phyloP scores from a whole-genome alignment of 768 basidiomycete genomes.

The Dioszegia hungarica region DNA sequence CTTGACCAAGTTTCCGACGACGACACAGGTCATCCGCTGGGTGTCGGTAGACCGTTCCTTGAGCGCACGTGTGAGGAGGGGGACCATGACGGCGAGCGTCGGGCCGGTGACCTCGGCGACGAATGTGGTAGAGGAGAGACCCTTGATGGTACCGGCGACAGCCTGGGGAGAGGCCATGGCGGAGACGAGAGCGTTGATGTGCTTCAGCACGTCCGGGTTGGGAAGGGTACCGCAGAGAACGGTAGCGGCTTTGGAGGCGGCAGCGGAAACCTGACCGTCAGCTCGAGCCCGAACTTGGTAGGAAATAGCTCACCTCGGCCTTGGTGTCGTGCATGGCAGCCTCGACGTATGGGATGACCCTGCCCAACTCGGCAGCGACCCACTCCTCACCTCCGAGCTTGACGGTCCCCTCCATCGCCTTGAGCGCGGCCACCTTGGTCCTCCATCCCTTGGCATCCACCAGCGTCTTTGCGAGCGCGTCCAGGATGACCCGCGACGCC shows the following conservation, averaged over 20 bases:
- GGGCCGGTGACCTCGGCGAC: conserved; percentile 95
- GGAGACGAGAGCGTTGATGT: conserved; percentile 81
- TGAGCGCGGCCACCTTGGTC: conserved; percentile 86
- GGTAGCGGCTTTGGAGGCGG: conserved; percentile 84
- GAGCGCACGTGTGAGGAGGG: conserved; percentile 79
- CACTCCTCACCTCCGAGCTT: conserved; percentile 54
- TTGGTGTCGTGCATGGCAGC: conserved; percentile 95
- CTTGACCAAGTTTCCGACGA: conserved; percentile 94
- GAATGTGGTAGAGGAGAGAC: conserved; percentile 88
- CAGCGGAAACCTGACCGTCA: conserved; percentile 64
- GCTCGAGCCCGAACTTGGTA: not conserved
- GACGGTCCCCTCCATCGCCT: conserved; percentile 73
- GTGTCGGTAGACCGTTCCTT: conserved; percentile 96
- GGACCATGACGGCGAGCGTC: conserved; percentile 92
- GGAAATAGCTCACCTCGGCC: conserved; percentile 61
- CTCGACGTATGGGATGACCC: conserved; percentile 79
- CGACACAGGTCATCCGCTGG: conserved; percentile 86
- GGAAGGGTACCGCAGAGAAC: conserved; percentile 82
- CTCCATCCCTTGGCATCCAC: conserved; percentile 82
- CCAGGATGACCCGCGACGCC: conserved; percentile 63
- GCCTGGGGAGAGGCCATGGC: conserved; percentile 77
- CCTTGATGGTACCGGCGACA: conserved; percentile 89
- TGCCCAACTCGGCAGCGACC: conserved; percentile 77
- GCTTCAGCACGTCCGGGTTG: conserved; percentile 85
- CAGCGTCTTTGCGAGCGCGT: conserved; percentile 57